Evolutionary conservation across 345 rosid genomes (phyloP).

Genomic region (Populus pruinosa): DNA sequence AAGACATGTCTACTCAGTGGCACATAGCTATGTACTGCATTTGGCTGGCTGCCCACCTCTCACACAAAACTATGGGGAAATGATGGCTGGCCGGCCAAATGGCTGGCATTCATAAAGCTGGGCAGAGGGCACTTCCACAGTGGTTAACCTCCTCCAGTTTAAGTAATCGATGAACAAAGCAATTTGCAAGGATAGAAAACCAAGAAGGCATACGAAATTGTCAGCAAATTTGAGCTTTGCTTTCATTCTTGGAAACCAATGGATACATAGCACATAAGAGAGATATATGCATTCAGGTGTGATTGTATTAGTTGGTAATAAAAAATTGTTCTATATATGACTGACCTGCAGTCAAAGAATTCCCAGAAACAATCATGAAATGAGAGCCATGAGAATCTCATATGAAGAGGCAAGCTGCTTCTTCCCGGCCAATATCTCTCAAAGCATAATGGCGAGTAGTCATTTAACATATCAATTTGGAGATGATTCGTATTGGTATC

Average conservation of each 20-base stretch:
- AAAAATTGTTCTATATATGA: constrained; percentile 9
- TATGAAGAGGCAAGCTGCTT: neutral
- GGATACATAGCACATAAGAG: neutral
- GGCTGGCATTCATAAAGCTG: neutral
- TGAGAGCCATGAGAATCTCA: constrained; percentile 4
- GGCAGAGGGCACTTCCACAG: neutral
- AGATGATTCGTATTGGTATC: neutral
- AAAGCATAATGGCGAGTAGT: neutral
- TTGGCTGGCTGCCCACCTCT: neutral
- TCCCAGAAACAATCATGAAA: constrained; percentile 10
- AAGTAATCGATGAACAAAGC: neutral
- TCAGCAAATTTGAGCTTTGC: neutral
- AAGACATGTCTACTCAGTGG: too few relatives aligned
- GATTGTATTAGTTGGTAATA: neutral
- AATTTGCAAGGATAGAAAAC: neutral
- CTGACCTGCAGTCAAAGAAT: constrained; percentile 24
- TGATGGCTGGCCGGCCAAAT: neutral
- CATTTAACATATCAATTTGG: neutral
- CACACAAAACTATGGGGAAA: neutral
- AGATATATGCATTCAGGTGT: neutral
- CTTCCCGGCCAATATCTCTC: neutral
- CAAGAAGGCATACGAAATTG: neutral
- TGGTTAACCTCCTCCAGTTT: too few relatives aligned
- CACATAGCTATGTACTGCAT: neutral
- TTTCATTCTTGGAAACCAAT: neutral